Evolutionary conservation across 768 basidiomycete genomes (phyloP).

Genomic region (Kwoniella europaea): DNA sequence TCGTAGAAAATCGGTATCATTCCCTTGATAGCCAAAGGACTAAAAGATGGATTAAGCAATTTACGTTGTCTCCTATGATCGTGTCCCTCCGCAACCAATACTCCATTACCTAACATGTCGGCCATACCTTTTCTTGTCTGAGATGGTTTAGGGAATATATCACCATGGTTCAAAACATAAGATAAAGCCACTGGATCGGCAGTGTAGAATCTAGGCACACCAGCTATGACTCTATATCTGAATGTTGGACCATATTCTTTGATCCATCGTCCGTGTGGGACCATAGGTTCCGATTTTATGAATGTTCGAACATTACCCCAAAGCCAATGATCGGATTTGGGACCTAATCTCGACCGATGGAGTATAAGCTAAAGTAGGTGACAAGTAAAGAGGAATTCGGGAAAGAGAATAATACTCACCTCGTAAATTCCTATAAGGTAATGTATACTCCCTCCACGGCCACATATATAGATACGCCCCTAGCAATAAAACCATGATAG

Average conservation of each 20-base stretch:
- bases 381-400: not conserved
- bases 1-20: constrained; percentile 66
- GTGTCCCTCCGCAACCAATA: constrained; percentile 61
- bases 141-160: constrained; percentile 74
- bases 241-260: constrained; percentile 47
- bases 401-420: constrained; percentile 29
- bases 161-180: constrained; percentile 75
- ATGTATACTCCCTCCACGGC: constrained; percentile 24
- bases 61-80: constrained; percentile 74
- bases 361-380: not conserved
- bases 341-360: constrained; percentile 23
- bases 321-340: constrained; percentile 28
- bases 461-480: constrained; percentile 26
- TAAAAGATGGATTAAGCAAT: constrained; percentile 62
- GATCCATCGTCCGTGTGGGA: constrained; percentile 37
- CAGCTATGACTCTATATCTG: constrained; percentile 38
- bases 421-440: constrained; percentile 32
- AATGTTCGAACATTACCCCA: constrained; percentile 36
- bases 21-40: constrained; percentile 63
- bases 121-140: constrained; percentile 75
- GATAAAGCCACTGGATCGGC: constrained; percentile 76
- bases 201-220: constrained; percentile 72
- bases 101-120: constrained; percentile 74
- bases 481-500: not conserved
- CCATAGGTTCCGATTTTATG: constrained; percentile 39